A percentile compares a stretch with the other conserved stretches of the same genome.
Evolutionary conservation across 495 filamentous ascomycete genomes (phyloP).

Genomic region (Penicillium roqueforti): DNA sequence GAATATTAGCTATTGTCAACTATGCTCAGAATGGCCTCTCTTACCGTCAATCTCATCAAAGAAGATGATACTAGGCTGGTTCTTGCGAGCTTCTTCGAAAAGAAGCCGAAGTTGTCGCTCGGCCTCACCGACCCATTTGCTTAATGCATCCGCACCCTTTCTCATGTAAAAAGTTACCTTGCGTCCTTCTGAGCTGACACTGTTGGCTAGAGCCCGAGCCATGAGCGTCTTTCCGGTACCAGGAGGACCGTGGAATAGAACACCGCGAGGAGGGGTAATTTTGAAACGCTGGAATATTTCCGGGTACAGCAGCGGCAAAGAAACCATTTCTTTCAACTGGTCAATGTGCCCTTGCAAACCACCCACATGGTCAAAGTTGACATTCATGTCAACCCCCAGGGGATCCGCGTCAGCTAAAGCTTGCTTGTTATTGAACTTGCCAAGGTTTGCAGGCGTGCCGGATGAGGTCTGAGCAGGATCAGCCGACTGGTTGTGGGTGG

Average conservation of each 20-base stretch:
- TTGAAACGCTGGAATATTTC: constrained; percentile 91
- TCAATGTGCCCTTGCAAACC: constrained; percentile 89
- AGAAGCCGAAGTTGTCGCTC: constrained; percentile 88
- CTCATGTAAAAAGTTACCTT: constrained; percentile 99
- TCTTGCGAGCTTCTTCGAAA: constrained; percentile 93
- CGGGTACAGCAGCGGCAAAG: constrained; percentile 86
- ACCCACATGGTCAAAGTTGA: constrained; percentile 90
- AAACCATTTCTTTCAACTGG: constrained; percentile 97
- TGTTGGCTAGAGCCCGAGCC: constrained; percentile 83
- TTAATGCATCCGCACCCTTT: constrained; percentile 93
- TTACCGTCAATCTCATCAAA: constrained; percentile 97
- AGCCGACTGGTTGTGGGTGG: constrained; percentile 59
- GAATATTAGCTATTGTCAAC: constrained; percentile 18
- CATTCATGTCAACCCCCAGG: constrained; percentile 81
- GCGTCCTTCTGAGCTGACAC: constrained; percentile 70
- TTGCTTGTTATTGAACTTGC: constrained; percentile 79
- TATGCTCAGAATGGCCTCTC: constrained; percentile 2
- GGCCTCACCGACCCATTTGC: constrained; percentile 98
- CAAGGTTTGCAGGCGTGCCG: constrained; percentile 78
- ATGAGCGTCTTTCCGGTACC: constrained; percentile 97
- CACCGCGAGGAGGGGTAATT: constrained; percentile 88
- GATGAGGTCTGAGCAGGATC: constrained; percentile 58
- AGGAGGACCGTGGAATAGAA: constrained; percentile 93
- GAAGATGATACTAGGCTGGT: constrained; percentile 97
- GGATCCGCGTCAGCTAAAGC: constrained; percentile 88